Conservation (phyloP, 2,329 filamentous ascomycete species). For the Reticulascus tulasneorum region DNA sequence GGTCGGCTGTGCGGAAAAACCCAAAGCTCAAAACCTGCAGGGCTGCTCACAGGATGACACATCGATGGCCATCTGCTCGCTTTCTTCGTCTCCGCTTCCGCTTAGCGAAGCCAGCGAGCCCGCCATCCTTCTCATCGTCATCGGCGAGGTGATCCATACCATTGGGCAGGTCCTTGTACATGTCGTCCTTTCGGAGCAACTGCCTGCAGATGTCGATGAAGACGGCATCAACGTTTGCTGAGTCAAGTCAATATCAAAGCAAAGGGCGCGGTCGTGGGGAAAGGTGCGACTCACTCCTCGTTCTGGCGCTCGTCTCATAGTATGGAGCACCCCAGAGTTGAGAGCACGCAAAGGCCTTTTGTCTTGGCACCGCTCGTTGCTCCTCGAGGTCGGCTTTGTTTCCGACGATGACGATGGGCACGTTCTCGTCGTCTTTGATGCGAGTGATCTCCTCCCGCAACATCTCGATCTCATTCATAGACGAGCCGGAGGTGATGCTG, state of each 20-base stretch:
- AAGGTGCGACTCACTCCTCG: constrained; percentile 51
- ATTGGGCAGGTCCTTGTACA: constrained; percentile 24
- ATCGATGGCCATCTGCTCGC: constrained; percentile 19
- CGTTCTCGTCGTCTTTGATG: constrained; percentile 82
- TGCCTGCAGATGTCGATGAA: constrained; percentile 82
- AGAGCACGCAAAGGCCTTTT: constrained; percentile 78
- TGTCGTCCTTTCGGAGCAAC: constrained; percentile 71
- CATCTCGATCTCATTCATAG: constrained; percentile 75
- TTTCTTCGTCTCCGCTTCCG: constrained; percentile 24
- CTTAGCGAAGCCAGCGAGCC: constrained; percentile 26
- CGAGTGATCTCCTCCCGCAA: constrained; percentile 86
- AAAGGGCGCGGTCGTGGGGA: background rate
- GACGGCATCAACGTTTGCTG: constrained; percentile 83
- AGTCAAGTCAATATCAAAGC: constrained; percentile 17
- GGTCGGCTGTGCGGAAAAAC: no score
- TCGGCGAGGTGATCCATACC: constrained; percentile 24
- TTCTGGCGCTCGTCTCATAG: constrained; percentile 83
- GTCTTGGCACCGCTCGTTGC: constrained; percentile 72
- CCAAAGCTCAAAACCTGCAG: no score
- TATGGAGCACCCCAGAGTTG: constrained; percentile 86
- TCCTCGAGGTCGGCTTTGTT: constrained; percentile 92
- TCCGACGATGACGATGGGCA: constrained; percentile 85
- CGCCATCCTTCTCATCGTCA: constrained; percentile 39
- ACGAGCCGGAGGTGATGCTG: constrained; percentile 81
- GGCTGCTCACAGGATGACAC: constrained; percentile 15